These are phyloP conservation scores for Chytridium lagenaria DNA, from an alignment of 371 early-diverging fungal genomes.

Conservation along the genomic window DNA sequence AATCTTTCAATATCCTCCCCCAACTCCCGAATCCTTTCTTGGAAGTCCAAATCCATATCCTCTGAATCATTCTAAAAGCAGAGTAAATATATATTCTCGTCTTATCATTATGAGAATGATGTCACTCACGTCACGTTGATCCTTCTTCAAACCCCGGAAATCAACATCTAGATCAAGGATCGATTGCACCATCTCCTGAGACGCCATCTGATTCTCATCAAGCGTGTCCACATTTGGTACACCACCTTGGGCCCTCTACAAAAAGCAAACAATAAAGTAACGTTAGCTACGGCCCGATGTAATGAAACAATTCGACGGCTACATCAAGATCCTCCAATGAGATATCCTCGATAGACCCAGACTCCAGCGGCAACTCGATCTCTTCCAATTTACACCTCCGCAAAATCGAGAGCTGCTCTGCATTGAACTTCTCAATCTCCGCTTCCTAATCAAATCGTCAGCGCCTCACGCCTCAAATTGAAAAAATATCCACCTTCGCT, in stretches of 20 bases:
- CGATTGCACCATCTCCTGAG: slow-evolving; percentile 37
- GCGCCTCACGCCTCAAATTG: neutral
- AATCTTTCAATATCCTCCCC: slow-evolving; percentile 80
- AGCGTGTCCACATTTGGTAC: slow-evolving; percentile 26
- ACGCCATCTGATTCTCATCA: slow-evolving; percentile 40
- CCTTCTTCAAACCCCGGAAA: slow-evolving; percentile 60
- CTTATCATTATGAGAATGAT: neutral
- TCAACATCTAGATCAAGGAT: slow-evolving; percentile 64
- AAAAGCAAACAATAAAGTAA: slow-evolving; percentile 10
- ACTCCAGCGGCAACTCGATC: slow-evolving; percentile 78
- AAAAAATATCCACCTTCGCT: slow-evolving; percentile 50
- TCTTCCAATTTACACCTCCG: slow-evolving; percentile 91
- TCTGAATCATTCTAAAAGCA: slow-evolving; percentile 50
- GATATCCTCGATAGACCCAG: slow-evolving; percentile 70
- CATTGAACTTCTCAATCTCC: slow-evolving; percentile 74
- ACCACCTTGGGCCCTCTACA: slow-evolving; percentile 14
- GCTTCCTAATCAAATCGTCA: slow-evolving; percentile 60
- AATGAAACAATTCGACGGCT: neutral
- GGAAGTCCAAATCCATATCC: slow-evolving; percentile 70
- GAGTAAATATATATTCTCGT: neutral
- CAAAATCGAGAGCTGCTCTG: slow-evolving; percentile 79
- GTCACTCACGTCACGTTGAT: slow-evolving; percentile 48
- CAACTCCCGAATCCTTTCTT: slow-evolving; percentile 69
- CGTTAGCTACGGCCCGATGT: neutral
- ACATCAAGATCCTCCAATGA: slow-evolving; percentile 69